These are phyloP conservation scores for Plasmodium relictum DNA, from an alignment of 169 alveolate species.

Conservation along the genomic window DNA sequence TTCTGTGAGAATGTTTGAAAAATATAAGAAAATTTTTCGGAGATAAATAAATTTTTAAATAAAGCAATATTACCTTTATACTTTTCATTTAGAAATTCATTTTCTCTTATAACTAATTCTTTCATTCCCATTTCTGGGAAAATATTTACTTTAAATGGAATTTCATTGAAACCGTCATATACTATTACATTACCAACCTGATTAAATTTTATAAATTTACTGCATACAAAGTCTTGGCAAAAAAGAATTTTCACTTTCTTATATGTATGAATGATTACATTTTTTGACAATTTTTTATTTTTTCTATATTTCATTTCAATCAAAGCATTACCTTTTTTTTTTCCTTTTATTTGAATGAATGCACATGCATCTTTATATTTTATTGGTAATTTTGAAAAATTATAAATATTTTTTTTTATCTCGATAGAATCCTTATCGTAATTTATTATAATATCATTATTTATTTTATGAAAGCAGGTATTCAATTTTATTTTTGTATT, in stretches of 20 bases:
- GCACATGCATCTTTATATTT: conserved; percentile 31
- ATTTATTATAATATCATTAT: conserved; percentile 4
- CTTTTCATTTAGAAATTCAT: conserved; percentile 11
- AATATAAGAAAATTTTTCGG: conserved; percentile 1
- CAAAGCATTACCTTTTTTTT: not conserved
- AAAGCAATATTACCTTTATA: not conserved
- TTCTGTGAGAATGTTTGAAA: not conserved
- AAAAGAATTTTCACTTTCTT: conserved; percentile 39
- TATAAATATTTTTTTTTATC: not conserved
- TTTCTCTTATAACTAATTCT: conserved; percentile 14
- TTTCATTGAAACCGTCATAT: conserved; percentile 38
- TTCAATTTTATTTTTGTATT: not conserved
- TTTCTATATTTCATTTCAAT: conserved; percentile 20
- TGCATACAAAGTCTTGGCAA: conserved; percentile 71
- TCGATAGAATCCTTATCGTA: conserved; percentile 9
- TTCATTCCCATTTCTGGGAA: conserved; percentile 4
- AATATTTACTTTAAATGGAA: conserved; percentile 14
- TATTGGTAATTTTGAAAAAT: not conserved
- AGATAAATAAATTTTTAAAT: conserved; percentile 20
- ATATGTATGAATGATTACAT: not conserved
- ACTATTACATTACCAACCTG: conserved; percentile 18
- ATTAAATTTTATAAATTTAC: conserved; percentile 44
- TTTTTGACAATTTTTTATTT: not conserved
- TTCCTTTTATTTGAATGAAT: conserved; percentile 28
- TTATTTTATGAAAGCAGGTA: conserved; percentile 22